Evolutionary conservation across 139 green algal genomes (phyloP), one percentile per base, ranked within the genome.

Genomic region (Coelastrella sp.): DNA sequence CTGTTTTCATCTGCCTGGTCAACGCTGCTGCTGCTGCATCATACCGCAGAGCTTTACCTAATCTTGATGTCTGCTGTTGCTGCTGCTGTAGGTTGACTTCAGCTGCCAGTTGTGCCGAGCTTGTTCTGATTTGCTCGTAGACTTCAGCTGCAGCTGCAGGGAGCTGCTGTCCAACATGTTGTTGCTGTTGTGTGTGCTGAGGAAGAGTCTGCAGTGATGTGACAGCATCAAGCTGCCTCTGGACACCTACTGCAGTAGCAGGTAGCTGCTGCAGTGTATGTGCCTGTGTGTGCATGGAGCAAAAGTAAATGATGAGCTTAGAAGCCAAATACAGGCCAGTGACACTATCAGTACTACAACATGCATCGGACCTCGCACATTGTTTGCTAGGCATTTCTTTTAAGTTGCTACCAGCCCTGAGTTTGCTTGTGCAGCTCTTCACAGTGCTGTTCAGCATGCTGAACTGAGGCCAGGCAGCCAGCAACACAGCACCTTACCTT

Each of bases 1-100:
- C 75, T 37, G 53, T 38, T 25, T 69, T 51, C 4, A 82, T 25
- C 53, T 82, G 53, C 5, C 27, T 35, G 4, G 75, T 32, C 15
- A 82, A 37, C 5, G 75, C 75, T 37, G 75, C 75, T 38, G 51
- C 75, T 40, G 75, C 50, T 34, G 30, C 5, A n/a, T 45, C 73
- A 63, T 59, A 63, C 62, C 59, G 25, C 7, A 27, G 1, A 9
- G 19, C 19, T n/a, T 71, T 71, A 13, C 19, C 13, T 67, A 1
- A 67, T 34, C 59, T 30, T 23, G 19, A 67, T 57, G 48, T 57
- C 43, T 64, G 19, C 13, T 80, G 48, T 15, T 17, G 45, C 48
- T 66, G 72, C 72, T 80, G 72, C 30, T 48, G n/a, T 35, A 48
- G 72, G 30, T 51, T 41, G 30, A 45, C 30, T n/a, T 60, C 21